Evolutionary conservation across 257 asterid genomes (phyloP).

Genomic region (Solanum pinnatisectum): DNA sequence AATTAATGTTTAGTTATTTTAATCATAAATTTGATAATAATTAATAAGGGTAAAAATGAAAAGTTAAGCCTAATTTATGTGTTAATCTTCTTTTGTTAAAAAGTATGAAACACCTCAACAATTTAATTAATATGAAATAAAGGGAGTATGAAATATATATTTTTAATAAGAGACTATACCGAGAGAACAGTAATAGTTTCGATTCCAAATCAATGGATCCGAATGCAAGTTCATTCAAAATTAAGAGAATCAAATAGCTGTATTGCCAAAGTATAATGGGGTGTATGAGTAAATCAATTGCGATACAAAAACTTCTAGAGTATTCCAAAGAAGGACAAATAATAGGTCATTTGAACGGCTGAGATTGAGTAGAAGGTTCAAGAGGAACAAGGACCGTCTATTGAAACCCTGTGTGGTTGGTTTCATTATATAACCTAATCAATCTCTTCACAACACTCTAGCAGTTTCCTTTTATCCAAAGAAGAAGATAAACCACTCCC

Average conservation of each 20-base stretch:
- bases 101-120: no score
- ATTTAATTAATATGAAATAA: no score
- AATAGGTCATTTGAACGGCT: conserved; percentile 8
- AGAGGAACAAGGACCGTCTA: conserved; percentile 16
- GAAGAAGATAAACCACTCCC: background rate
- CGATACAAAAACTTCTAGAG: conserved; percentile 11
- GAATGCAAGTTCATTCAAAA: background rate
- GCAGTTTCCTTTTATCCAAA: background rate
- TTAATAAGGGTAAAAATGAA: no score
- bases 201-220: conserved; percentile 4
- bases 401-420: background rate
- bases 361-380: conserved; percentile 22
- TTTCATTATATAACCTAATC: background rate
- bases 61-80: no score
- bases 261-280: background rate
- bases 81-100: no score
- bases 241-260: background rate
- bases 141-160: no score
- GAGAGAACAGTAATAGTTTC: background rate
- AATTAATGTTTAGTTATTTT: no score
- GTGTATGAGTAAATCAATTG: background rate
- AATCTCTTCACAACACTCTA: background rate
- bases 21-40: no score
- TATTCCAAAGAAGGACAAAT: conserved; percentile 1
- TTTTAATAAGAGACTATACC: no score